Evolutionary conservation across 768 basidiomycete species (phyloP), one percentile per base, ranked within the genome.

Genomic region (Boletus tomentosulus): DNA sequence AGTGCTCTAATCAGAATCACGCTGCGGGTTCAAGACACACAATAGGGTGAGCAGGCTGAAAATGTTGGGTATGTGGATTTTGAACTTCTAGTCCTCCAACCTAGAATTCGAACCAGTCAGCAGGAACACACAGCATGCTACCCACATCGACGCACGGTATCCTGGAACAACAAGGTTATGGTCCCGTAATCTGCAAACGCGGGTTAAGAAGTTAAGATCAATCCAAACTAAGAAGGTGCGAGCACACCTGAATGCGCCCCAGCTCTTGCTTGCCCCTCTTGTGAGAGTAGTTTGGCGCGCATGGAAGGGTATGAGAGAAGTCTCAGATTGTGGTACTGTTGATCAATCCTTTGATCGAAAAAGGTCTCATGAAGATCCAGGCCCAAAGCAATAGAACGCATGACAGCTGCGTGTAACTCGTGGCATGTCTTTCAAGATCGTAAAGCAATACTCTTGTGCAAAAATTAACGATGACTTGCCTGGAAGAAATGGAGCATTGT

Each of bases 311-410:
- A 94, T 8, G 85, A 87, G 25, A 94, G 71, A 30, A 94, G 76
- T 27, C 92, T 78, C 39, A 95, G 70, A 65, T 92, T 93, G 64
- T 93, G 91, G 58, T 77, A 84, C 69, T 90, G 86, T 57, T 88
- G 82, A 61, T 89, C 65, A 35, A 91, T 82, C 69, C 82, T 85
- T 45, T 76, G 66, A 63, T 92, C 88, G 51, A 95, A 94, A 70
- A 84, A 93, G 28, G 64, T 59, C 66, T 91, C 89, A 5, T 83
- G 76, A 25, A 93, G 78, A 31, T 81, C 79, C 35, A 94, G 75
- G 3, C 91, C 92, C 13, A 92, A 69, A 1, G 92, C 92, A 61
- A 95, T 82, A 3, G 90, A 84, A n/a, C 86, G 79, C 89, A 95
- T 92, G 39, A 93, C 82, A 47, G 79, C 64, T 3, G 78, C 74